Evolutionary conservation across 805 yeast genomes (phyloP).

Genomic region (Ogataea trehaloabstinens): DNA sequence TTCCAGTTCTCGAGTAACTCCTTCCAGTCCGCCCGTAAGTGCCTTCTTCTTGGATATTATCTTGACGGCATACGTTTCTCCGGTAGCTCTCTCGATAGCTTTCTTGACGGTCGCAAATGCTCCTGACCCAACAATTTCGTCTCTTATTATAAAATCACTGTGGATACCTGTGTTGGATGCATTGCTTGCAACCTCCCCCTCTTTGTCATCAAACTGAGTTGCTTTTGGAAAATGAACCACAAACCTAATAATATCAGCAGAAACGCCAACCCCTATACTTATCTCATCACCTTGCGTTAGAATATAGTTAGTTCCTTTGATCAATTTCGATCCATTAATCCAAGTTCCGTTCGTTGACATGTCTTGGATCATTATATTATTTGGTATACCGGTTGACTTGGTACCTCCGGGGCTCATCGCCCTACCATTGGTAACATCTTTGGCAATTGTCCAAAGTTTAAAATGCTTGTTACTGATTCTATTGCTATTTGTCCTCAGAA

Average conservation of each 20-base stretch:
- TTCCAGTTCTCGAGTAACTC: slow-evolving; percentile 82
- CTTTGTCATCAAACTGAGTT: slow-evolving; percentile 22
- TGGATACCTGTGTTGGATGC: slow-evolving; percentile 26
- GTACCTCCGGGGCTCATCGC: slow-evolving; percentile 28
- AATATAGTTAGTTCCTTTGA: slow-evolving; percentile 75
- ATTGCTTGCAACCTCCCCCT: slow-evolving; percentile 18
- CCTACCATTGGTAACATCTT: slow-evolving; percentile 21
- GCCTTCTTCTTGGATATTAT: slow-evolving; percentile 82
- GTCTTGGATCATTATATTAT: slow-evolving; percentile 58
- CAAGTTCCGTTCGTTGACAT: slow-evolving; percentile 90
- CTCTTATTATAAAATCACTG: slow-evolving; percentile 65
- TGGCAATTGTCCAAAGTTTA: slow-evolving; percentile 60
- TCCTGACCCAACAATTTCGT: slow-evolving; percentile 93
- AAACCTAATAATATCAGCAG: slow-evolving; percentile 59
- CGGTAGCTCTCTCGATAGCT: slow-evolving; percentile 82
- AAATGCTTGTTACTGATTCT: slow-evolving; percentile 75
- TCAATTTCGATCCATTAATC: slow-evolving; percentile 70
- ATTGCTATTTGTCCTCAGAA: slow-evolving; percentile 55
- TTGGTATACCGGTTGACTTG: slow-evolving; percentile 2
- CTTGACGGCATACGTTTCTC: slow-evolving; percentile 86
- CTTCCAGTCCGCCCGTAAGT: slow-evolving; percentile 69
- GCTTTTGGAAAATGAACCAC: slow-evolving; percentile 46
- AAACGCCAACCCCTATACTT: slow-evolving; percentile 83
- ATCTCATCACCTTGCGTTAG: slow-evolving; percentile 92
- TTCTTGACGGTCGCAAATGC: slow-evolving; percentile 96